Base-by-base conservation (phyloP, 768 basidiomycete species). In the Termitomyces sp. region DNA sequence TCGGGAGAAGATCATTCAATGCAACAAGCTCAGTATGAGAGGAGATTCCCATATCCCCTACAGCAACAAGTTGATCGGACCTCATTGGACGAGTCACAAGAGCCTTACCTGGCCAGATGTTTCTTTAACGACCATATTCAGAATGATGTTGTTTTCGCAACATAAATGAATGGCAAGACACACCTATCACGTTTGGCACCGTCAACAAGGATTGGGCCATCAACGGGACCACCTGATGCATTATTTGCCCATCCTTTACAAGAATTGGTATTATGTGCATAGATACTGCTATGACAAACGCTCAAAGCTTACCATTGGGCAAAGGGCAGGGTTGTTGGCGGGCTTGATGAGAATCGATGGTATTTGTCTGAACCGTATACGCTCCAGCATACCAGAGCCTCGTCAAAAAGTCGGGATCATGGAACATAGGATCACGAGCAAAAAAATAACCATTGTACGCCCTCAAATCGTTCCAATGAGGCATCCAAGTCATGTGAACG, bases 321-420 rank as follows among this genome's bases (percentile, higher is more conserved):
- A 45, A 40, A 19, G 70, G 68, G 53, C 72, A 71, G 12, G 69
- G 71, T 37, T 67, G 65, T 52, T 69, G 68, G 19, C 71, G 64
- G 17, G 72, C 72, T 56, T 73, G 63, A 47, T 72, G 66, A 0
- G 63, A 62, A 55, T 73, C 71, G 35, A 79, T 73, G 0, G 75
- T 78, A 57, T 78, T 76, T 5, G 76, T 80, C 62, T 81, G 79
- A 40, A 80, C 76, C 0, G 80, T 82, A 55, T 81, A 82, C 26
- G 79, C 79, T 8, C 80, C 80, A 14, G 79, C 76, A 60, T 81
- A 82, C 79, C 80, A 82, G 26, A 80, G 60, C 61, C 76, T 81
- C 17, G 77, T 80, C 58, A 80, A 57, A 57, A 80, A 78, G 55
- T 76, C 63, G 14, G 68, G 60, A 64, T 81, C 78, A 37, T 74